Evolutionary conservation across 768 basidiomycete genomes (phyloP).

Genomic region (Agrocybe chaxingu): DNA sequence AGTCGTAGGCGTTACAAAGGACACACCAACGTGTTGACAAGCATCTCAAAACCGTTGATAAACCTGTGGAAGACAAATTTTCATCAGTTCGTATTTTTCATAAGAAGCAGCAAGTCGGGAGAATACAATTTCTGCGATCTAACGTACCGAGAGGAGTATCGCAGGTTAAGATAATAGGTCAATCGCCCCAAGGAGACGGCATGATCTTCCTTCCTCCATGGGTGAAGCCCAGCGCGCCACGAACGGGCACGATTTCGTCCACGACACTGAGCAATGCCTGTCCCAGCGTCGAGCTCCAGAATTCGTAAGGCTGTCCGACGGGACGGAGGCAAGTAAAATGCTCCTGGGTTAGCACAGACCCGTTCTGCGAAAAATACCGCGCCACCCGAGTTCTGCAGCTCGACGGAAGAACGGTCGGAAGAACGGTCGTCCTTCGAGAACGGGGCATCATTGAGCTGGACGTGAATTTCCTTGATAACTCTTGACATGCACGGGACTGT

Average conservation of each 20-base stretch:
- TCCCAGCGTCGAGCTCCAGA: conserved; percentile 84
- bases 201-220: conserved; percentile 16
- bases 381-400: conserved; percentile 83
- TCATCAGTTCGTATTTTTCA: too few species aligned
- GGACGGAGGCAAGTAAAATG: conserved; percentile 15
- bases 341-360: conserved; percentile 49
- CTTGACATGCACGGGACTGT: conserved; percentile 31
- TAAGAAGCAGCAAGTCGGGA: background rate
- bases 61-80: too few species aligned
- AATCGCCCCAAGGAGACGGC: conserved; percentile 24
- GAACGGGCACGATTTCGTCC: conserved; percentile 18
- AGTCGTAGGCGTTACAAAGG: too few species aligned
- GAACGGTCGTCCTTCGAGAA: conserved; percentile 66
- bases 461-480: conserved; percentile 24
- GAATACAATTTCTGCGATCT: background rate
- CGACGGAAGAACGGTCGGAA: too few species aligned
- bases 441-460: conserved; percentile 71
- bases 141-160: background rate
- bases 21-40: too few species aligned
- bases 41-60: too few species aligned
- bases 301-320: conserved; percentile 32
- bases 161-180: conserved; percentile 3
- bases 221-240: conserved; percentile 15
- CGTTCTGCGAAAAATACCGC: conserved; percentile 67
- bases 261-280: conserved; percentile 39